Base-by-base conservation (phyloP, 1,284 basidiomycete genomes). In the Wolfiporia cocos region DNA sequence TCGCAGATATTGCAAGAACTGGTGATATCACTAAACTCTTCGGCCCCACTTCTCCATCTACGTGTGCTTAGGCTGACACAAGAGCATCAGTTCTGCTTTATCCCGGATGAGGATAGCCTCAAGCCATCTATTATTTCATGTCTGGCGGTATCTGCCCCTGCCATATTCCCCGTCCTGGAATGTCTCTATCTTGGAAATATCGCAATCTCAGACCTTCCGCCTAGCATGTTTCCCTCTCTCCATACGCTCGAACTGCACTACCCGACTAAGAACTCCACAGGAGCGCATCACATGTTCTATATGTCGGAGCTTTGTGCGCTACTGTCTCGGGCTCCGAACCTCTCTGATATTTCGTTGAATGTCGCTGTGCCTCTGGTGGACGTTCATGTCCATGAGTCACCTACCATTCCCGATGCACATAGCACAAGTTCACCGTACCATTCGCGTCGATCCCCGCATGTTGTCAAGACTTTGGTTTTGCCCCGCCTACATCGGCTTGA, bases 401-500 rank as follows among this genome's bases (percentile, higher is more conserved):
- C 20, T 21, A 24, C 10, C 7, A n/a, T 7, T 4, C 19, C 5
- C 33, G 17, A 34, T 23, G 17, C 7, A 14, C 33, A 23, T 24
- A 12, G 26, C 10, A 14, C 15, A n/a, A 4, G 23, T 31, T 31
- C 15, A 5, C 21, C 3, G 31, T 11, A 14, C 21, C 11, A n/a
- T n/a, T 20, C 28, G 15, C 1, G 11, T 5, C 3, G 21, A 18
- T n/a, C 28, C 29, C 15, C 33, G 40, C 15, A n/a, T n/a, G n/a
- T n/a, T n/a, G n/a, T n/a, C n/a, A n/a, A n/a, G n/a, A n/a, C n/a
- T n/a, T n/a, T n/a, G n/a, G n/a, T n/a, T n/a, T n/a, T n/a, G n/a
- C n/a, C n/a, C n/a, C n/a, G n/a, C 5, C 44, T 51, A 12, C 34
- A 15, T 12, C 30, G 37, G 3, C 42, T 51, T 43, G 36, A 44